phyloP scores from a whole-genome alignment of 2,329 filamentous ascomycete species.

The Helicocarpus griseus region DNA sequence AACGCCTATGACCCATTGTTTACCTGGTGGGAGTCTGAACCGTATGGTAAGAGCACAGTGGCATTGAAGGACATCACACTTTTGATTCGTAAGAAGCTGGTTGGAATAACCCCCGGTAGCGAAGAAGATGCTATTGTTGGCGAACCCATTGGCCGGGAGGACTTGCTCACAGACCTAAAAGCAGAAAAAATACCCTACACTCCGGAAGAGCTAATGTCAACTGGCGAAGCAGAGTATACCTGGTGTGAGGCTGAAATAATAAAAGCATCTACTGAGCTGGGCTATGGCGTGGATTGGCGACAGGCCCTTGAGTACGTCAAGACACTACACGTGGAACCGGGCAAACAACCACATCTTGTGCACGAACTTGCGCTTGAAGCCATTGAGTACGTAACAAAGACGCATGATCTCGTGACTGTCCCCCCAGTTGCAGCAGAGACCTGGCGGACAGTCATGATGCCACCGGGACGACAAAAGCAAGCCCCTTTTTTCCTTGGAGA shows the following conservation, averaged over 20 bases:
- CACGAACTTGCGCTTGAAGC: constrained; percentile 44
- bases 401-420: constrained; percentile 46
- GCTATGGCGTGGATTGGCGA: constrained; percentile 42
- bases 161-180: constrained; percentile 43
- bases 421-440: constrained; percentile 44
- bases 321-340: constrained; percentile 44
- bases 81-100: constrained; percentile 34
- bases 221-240: constrained; percentile 42
- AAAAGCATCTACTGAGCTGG: constrained; percentile 40
- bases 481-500: constrained; percentile 54
- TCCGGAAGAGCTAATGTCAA: constrained; percentile 46
- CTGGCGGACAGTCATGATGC: constrained; percentile 50
- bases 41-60: constrained; percentile 33
- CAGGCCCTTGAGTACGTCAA: constrained; percentile 49
- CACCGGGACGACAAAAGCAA: constrained; percentile 42
- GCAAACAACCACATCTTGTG: constrained; percentile 45
- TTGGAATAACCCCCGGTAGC: constrained; percentile 36
- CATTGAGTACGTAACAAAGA: constrained; percentile 41
- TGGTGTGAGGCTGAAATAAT: constrained; percentile 51
- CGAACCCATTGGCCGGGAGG: constrained; percentile 46
- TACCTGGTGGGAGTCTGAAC: constrained; percentile 46
- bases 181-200: constrained; percentile 51
- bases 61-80: constrained; percentile 28
- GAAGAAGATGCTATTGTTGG: constrained; percentile 45
- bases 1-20: constrained; percentile 47